A percentile compares a stretch with the other conserved stretches of the same genome.
phyloP scores from a whole-genome alignment of 805 yeast genomes.

The Schwanniomyces pseudopolymorphus region DNA sequence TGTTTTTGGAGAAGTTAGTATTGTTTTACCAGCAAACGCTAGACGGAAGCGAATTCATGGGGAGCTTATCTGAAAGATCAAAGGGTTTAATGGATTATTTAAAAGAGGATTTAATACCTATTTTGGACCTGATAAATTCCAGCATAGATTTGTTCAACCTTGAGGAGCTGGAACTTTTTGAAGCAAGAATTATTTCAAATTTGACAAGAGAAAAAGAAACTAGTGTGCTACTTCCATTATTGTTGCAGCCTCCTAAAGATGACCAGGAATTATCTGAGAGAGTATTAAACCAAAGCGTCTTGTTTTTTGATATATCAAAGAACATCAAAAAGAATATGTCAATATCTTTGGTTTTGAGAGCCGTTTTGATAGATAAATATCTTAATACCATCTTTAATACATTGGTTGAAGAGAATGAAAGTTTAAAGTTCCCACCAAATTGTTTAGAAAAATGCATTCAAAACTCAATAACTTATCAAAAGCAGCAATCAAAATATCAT shows the following conservation, averaged over 20 bases:
- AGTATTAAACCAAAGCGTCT: slow-evolving; percentile 9
- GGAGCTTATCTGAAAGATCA: not conserved
- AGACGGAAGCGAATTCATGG: not conserved
- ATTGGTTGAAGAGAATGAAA: not conserved
- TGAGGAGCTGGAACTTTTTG: slow-evolving; percentile 3
- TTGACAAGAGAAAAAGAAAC: slow-evolving; percentile 29
- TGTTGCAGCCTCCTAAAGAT: slow-evolving; percentile 16
- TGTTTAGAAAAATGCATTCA: slow-evolving; percentile 22
- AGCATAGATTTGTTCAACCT: not conserved
- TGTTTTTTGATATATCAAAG: slow-evolving; percentile 7
- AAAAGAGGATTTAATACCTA: slow-evolving; percentile 25
- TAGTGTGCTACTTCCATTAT: slow-evolving; percentile 17
- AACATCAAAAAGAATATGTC: not conserved
- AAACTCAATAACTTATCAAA: slow-evolving; percentile 20
- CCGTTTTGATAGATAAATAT: slow-evolving; percentile 3
- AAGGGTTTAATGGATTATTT: slow-evolving; percentile 18
- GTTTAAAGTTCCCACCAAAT: slow-evolving; percentile 19
- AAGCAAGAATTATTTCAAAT: slow-evolving; percentile 8
- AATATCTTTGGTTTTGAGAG: not conserved
- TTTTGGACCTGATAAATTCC: slow-evolving; percentile 18
- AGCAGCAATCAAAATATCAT: slow-evolving; percentile 24
- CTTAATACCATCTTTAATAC: slow-evolving; percentile 4
- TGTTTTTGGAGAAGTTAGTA: slow-evolving; percentile 18
- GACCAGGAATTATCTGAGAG: slow-evolving; percentile 7
- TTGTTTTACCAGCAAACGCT: slow-evolving; percentile 8